Conservation (phyloP, 495 filamentous ascomycete species). For the Xylaria scruposa region DNA sequence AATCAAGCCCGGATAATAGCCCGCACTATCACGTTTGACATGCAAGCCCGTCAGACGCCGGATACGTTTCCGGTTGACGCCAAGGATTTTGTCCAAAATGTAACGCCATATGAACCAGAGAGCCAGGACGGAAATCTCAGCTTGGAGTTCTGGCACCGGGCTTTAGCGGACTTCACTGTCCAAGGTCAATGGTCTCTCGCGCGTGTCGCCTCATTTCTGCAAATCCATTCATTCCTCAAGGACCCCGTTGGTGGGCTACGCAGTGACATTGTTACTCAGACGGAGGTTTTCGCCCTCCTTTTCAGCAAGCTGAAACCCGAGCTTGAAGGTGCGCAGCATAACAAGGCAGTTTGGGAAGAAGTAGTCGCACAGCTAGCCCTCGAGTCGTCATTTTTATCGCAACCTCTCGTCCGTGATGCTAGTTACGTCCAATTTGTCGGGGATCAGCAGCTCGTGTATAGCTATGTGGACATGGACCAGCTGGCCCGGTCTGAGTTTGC, state of each 20-base stretch:
- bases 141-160: slow-evolving; percentile 17
- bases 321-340: neutral
- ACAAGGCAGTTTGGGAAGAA: neutral
- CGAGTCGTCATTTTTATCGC: slow-evolving; percentile 22
- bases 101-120: slow-evolving; percentile 7
- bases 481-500: slow-evolving; percentile 19
- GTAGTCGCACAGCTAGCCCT: slow-evolving; percentile 4
- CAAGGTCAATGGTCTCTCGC: slow-evolving; percentile 14
- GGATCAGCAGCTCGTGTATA: slow-evolving; percentile 21
- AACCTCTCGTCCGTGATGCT: slow-evolving; percentile 5
- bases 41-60: slow-evolving; percentile 7
- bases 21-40: slow-evolving; percentile 2
- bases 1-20: slow-evolving; percentile 17
- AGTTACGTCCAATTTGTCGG: slow-evolving; percentile 18
- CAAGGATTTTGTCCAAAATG: neutral
- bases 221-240: slow-evolving; percentile 19
- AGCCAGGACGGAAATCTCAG: slow-evolving; percentile 17
- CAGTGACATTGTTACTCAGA: slow-evolving; percentile 13
- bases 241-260: slow-evolving; percentile 17
- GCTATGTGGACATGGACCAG: slow-evolving; percentile 20
- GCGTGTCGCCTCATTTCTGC: slow-evolving; percentile 12
- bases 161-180: slow-evolving; percentile 18
- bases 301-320: slow-evolving; percentile 7
- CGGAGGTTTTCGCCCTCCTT: neutral
- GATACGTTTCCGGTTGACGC: neutral